Evolutionary conservation across 495 filamentous ascomycete species (phyloP).

Genomic region (Podospora pseudocomata): DNA sequence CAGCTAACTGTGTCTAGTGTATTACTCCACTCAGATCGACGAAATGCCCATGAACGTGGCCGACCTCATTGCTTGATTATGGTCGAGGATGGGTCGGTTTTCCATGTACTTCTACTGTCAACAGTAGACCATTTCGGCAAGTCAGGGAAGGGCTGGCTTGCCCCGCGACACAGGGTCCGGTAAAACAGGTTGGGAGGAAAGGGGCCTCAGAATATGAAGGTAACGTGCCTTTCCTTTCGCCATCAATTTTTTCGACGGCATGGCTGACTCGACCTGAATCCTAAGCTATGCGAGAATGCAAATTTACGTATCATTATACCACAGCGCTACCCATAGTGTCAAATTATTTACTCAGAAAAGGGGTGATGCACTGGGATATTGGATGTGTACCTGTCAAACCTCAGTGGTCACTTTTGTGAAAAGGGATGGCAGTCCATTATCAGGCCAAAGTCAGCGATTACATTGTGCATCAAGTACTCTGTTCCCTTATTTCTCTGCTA

Average conservation of each 20-base stretch:
- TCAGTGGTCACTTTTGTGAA: neutral
- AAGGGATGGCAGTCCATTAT: neutral
- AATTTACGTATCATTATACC: neutral
- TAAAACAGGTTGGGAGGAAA: slow-evolving; percentile 18
- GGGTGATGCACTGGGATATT: neutral
- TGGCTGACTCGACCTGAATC: neutral
- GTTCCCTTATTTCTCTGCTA: neutral
- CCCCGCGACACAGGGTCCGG: slow-evolving; percentile 3
- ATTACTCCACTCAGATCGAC: slow-evolving; percentile 78
- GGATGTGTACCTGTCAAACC: neutral
- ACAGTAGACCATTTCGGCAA: neutral
- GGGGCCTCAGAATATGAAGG: slow-evolving; percentile 14
- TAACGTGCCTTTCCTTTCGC: neutral
- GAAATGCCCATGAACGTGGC: slow-evolving; percentile 88
- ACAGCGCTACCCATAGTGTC: neutral
- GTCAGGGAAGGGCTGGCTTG: neutral
- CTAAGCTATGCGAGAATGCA: neutral
- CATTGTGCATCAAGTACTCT: neutral
- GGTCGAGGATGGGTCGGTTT: neutral
- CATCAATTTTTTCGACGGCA: neutral
- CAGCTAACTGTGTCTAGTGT: slow-evolving; percentile 41
- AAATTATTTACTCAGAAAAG: neutral
- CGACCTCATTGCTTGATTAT: slow-evolving; percentile 53
- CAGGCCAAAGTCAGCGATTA: neutral
- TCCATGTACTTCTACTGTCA: neutral